Conservation (phyloP, 805 yeast species). For the Metschnikowia similis region DNA sequence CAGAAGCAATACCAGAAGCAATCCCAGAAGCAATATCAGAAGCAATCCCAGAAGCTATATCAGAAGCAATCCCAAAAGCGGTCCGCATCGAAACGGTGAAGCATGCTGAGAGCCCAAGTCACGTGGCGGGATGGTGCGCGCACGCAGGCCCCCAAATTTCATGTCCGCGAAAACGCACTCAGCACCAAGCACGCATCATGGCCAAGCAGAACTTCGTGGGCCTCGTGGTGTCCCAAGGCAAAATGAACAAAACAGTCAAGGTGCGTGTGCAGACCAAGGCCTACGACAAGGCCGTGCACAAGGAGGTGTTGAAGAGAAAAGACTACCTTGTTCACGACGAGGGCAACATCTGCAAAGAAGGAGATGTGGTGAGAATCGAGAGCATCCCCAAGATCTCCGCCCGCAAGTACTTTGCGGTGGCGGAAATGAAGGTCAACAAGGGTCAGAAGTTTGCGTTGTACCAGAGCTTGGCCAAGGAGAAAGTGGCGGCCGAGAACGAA, state of each 20-base stretch:
- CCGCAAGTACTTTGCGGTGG: constrained; percentile 81
- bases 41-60: no score
- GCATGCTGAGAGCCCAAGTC: no score
- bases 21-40: no score
- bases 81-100: no score
- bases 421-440: constrained; percentile 81
- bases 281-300: constrained; percentile 67
- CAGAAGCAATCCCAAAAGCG: no score
- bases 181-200: constrained; percentile 40
- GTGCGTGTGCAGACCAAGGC: constrained; percentile 79
- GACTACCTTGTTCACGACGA: constrained; percentile 93
- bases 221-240: constrained; percentile 91
- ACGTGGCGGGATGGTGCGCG: constrained; percentile 5
- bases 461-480: constrained; percentile 64
- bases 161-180: neutral
- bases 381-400: constrained; percentile 81
- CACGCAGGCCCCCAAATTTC: constrained; percentile 6
- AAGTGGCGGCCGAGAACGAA: constrained; percentile 65
- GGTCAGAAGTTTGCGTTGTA: constrained; percentile 89
- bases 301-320: constrained; percentile 71
- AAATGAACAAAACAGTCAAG: constrained; percentile 92
- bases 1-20: no score
- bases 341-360: constrained; percentile 85
- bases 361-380: constrained; percentile 92
- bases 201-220: constrained; percentile 90